phyloP scores from a whole-genome alignment of 2,329 filamentous ascomycete genomes.

The Colletotrichum sp. region DNA sequence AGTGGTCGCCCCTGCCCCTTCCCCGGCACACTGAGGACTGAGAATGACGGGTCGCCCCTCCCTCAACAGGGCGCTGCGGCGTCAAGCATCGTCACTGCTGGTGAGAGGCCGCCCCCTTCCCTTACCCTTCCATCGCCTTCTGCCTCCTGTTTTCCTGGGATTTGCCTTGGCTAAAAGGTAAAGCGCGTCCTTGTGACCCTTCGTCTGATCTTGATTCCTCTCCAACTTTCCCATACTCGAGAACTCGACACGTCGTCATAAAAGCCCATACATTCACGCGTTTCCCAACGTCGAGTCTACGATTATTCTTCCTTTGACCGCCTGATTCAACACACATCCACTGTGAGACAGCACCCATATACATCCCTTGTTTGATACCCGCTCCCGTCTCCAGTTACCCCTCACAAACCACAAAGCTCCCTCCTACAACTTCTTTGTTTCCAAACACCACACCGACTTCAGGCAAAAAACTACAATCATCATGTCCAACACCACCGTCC shows the following conservation, averaged over 20 bases:
- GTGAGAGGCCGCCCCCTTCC: slow-evolving; percentile 12
- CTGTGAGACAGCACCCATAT: slow-evolving; percentile 5
- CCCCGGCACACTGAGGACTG: neutral
- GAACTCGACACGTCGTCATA: neutral
- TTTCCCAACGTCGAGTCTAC: neutral
- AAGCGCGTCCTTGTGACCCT: slow-evolving; percentile 18
- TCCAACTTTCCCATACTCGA: slow-evolving; percentile 1
- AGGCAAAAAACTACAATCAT: slow-evolving; percentile 26
- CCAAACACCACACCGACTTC: slow-evolving; percentile 2
- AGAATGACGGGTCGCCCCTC: neutral
- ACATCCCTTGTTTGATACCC: slow-evolving; percentile 14
- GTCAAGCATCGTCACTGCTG: slow-evolving; percentile 14
- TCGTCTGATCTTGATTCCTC: slow-evolving; percentile 8
- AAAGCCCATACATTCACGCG: neutral
- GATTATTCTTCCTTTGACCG: neutral
- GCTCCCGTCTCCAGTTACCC: slow-evolving; percentile 10
- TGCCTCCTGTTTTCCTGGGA: neutral
- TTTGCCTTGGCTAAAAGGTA: slow-evolving; percentile 6
- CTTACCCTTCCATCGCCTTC: neutral
- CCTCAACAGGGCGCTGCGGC: neutral
- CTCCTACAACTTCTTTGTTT: slow-evolving; percentile 2
- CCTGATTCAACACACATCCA: neutral
- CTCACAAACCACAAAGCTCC: slow-evolving; percentile 10
- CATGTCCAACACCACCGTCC: slow-evolving; percentile 72
- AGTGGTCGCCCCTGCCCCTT: neutral